These are phyloP conservation scores for Salinomyces thailandicus DNA, from an alignment of 2,329 filamentous ascomycete genomes.

Conservation along the genomic window DNA sequence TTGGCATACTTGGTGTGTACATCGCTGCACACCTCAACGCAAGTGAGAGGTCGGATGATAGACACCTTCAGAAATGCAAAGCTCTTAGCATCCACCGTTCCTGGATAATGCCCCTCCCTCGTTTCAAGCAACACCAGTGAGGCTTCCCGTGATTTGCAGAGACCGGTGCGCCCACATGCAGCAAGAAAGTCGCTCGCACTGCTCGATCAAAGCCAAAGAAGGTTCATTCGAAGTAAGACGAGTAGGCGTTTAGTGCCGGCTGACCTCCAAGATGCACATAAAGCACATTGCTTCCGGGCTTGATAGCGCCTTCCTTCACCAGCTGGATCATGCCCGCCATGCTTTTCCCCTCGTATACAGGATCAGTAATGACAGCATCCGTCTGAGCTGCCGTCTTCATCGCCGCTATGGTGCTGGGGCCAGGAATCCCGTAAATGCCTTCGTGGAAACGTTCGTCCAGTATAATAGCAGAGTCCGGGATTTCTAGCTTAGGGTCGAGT, in stretches of 20 bases:
- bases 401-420: conserved; percentile 54
- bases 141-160: background rate
- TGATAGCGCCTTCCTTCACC: conserved; percentile 52
- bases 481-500: conserved; percentile 53
- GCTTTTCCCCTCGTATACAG: conserved; percentile 67
- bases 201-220: background rate
- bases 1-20: no score
- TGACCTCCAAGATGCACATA: conserved; percentile 65
- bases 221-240: conserved; percentile 14
- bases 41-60: no score
- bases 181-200: background rate
- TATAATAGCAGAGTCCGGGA: conserved; percentile 52
- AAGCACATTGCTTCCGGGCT: conserved; percentile 51
- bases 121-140: background rate
- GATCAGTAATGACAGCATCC: conserved; percentile 65
- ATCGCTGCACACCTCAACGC: no score
- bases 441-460: conserved; percentile 57
- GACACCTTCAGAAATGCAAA: no score
- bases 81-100: no score
- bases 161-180: background rate
- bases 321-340: conserved; percentile 61
- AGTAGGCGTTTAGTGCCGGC: conserved; percentile 58
- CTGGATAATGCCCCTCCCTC: no score
- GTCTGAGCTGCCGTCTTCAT: conserved; percentile 58
- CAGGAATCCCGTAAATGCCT: conserved; percentile 57